Conservation (phyloP, 306 rosid species). For the Dryas drummondii region DNA sequence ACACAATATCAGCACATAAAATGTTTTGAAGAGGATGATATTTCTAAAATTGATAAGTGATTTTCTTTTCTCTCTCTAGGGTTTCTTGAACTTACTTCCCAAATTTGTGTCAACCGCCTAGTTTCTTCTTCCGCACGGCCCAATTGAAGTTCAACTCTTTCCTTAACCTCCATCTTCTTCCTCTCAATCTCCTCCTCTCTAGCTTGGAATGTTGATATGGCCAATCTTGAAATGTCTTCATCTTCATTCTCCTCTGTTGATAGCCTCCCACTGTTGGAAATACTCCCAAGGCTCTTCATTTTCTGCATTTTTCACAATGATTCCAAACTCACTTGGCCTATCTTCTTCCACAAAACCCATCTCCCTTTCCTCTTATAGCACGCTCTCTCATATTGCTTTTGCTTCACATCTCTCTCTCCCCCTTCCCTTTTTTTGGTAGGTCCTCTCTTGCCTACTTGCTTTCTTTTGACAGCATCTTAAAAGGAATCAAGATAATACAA, state of each 20-base stretch:
- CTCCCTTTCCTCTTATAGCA: background rate
- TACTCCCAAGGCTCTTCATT: slow-evolving; percentile 59
- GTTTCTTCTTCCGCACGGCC: slow-evolving; percentile 90
- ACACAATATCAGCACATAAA: background rate
- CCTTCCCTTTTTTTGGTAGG: slow-evolving; percentile 2
- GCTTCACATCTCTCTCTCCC: slow-evolving; percentile 5
- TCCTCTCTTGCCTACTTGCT: slow-evolving; percentile 8
- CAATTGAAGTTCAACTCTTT: slow-evolving; percentile 76
- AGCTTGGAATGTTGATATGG: slow-evolving; percentile 66
- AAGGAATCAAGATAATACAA: background rate
- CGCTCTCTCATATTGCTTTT: slow-evolving; percentile 4
- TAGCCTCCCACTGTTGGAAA: slow-evolving; percentile 59
- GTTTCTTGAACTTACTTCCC: slow-evolving; percentile 64
- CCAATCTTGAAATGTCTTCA: slow-evolving; percentile 54
- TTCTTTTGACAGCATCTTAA: background rate
- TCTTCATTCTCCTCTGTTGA: slow-evolving; percentile 56
- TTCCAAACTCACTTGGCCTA: background rate
- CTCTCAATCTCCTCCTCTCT: slow-evolving; percentile 92
- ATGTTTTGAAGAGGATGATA: background rate
- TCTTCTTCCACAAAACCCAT: slow-evolving; percentile 3
- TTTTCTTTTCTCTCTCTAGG: no score
- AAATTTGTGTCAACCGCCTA: slow-evolving; percentile 73
- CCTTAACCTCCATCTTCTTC: slow-evolving; percentile 77
- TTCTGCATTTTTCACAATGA: slow-evolving; percentile 36
- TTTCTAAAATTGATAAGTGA: background rate